Percentiles rank a stretch among this genome's conserved stretches.
Conservation (phyloP, 176 grass and related monocot genomes). For the Oryza rufipogon region DNA sequence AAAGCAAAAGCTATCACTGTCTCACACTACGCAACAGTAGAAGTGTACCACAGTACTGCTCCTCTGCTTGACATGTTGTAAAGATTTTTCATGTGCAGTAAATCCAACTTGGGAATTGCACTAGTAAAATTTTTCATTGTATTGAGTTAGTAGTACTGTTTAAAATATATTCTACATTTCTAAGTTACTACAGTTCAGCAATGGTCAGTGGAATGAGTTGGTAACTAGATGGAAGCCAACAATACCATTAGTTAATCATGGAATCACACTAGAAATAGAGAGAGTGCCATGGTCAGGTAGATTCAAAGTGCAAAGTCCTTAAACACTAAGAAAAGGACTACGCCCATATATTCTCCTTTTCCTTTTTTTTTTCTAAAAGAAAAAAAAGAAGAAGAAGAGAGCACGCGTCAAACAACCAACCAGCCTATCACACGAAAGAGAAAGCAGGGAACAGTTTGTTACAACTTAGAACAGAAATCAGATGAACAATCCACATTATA, state of each 20-base stretch:
- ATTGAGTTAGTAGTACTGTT: background rate
- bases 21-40: constrained; percentile 18
- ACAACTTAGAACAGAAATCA: background rate
- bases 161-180: background rate
- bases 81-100: constrained; percentile 21
- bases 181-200: no score
- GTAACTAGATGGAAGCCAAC: background rate
- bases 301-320: constrained; percentile 12
- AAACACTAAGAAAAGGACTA: constrained; percentile 27
- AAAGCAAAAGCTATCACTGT: constrained; percentile 32
- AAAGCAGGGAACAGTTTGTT: constrained; percentile 20
- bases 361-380: background rate
- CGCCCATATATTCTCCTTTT: constrained; percentile 23
- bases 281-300: background rate
- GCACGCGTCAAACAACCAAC: constrained; percentile 12
- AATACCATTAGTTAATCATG: constrained; percentile 6
- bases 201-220: background rate
- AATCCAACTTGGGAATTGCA: constrained; percentile 18
- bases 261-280: background rate
- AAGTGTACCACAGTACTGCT: background rate
- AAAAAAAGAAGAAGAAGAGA: background rate
- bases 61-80: constrained; percentile 20
- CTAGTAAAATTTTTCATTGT: constrained; percentile 1
- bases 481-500: constrained; percentile 11
- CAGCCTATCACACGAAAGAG: background rate